phyloP scores from a whole-genome alignment of 371 early-diverging fungal species.

The Cokeromyces recurvatus region DNA sequence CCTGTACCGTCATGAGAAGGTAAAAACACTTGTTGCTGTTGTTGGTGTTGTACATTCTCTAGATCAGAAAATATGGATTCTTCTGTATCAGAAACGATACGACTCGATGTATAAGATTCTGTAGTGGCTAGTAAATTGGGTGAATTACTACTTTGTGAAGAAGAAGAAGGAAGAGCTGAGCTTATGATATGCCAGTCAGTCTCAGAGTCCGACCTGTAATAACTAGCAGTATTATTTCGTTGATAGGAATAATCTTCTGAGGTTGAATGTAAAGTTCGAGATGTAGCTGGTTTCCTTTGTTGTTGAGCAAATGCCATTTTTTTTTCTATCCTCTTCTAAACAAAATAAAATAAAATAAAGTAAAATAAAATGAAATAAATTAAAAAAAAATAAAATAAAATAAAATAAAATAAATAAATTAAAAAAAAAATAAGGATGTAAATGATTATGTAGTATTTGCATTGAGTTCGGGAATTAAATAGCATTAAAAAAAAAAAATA shows the following conservation, averaged over 20 bases:
- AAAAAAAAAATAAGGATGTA: too few relatives aligned
- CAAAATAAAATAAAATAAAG: too few relatives aligned
- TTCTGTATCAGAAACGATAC: constrained; percentile 33
- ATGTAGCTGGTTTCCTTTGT: constrained; percentile 24
- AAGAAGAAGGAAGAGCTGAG: constrained; percentile 14
- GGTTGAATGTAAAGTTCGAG: constrained; percentile 1
- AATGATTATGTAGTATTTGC: too few relatives aligned
- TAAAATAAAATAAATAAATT: too few relatives aligned
- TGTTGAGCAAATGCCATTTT: constrained; percentile 46
- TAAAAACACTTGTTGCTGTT: constrained; percentile 9
- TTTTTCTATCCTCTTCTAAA: too few relatives aligned
- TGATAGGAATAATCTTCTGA: constrained; percentile 13
- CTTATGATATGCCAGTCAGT: constrained; percentile 48
- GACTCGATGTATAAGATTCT: constrained; percentile 12
- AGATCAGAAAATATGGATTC: constrained; percentile 4
- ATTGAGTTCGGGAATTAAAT: too few relatives aligned
- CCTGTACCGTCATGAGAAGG: constrained; percentile 51
- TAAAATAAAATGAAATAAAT: too few relatives aligned
- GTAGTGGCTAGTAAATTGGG: constrained; percentile 24
- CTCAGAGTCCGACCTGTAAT: constrained; percentile 30
- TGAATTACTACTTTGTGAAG: constrained; percentile 4
- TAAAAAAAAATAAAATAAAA: too few relatives aligned
- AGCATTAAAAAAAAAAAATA: too few relatives aligned
- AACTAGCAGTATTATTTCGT: not conserved
- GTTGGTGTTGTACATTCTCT: not conserved